phyloP scores from a whole-genome alignment of 2,329 filamentous ascomycete species.

The Chaetomium sp. region DNA sequence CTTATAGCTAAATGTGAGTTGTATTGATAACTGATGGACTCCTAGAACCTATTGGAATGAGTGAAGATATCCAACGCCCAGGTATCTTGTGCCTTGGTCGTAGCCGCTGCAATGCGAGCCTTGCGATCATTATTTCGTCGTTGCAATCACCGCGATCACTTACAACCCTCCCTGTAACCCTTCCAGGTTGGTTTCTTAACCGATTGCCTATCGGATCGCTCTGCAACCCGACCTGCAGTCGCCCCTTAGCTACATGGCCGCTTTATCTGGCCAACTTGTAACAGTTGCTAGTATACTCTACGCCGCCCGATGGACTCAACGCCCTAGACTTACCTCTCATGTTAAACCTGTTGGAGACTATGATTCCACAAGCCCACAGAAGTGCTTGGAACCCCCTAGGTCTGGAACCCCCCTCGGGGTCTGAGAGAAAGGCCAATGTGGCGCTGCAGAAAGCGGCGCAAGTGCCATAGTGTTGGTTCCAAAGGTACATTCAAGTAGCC shows the following conservation, averaged over 20 bases:
- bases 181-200: neutral
- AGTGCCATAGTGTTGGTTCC: neutral
- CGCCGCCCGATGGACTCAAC: neutral
- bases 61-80: neutral
- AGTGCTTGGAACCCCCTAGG: neutral
- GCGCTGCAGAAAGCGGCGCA: neutral
- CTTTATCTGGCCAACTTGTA: neutral
- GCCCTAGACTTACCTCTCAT: neutral
- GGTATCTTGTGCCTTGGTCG: neutral
- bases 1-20: neutral
- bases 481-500: neutral
- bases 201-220: neutral
- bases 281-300: neutral
- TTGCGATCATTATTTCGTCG: neutral
- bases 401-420: neutral
- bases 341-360: neutral
- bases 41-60: neutral
- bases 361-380: neutral
- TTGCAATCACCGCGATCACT: neutral
- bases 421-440: neutral
- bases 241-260: neutral
- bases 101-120: neutral
- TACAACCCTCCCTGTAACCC: neutral
- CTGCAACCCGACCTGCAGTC: neutral
- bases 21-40: neutral